Conservation (phyloP, 345 rosid species). For the Anastatica hierochuntica region DNA sequence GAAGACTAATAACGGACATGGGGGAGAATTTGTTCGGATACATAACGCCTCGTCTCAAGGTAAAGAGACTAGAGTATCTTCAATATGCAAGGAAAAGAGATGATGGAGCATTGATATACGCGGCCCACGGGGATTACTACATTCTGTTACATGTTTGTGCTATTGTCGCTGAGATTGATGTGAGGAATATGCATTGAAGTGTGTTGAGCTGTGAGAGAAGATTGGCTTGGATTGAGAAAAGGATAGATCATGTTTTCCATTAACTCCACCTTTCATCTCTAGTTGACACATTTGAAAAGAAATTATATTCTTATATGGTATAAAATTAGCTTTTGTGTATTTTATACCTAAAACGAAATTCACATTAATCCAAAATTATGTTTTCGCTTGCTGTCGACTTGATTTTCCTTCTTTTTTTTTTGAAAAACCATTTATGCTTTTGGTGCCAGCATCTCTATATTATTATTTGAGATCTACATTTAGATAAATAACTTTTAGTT, state of each 20-base stretch:
- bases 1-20: conserved; percentile 50
- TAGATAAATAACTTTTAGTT: too few species aligned
- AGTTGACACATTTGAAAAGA: too few species aligned
- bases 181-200: conserved; percentile 53
- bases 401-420: too few species aligned
- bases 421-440: too few species aligned
- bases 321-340: too few species aligned
- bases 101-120: conserved; percentile 41
- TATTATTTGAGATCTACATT: too few species aligned
- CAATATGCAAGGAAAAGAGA: conserved; percentile 52
- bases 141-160: conserved; percentile 64
- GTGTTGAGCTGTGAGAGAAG: conserved; percentile 65
- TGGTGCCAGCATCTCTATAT: too few species aligned
- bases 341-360: too few species aligned
- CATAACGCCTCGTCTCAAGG: conserved; percentile 56
- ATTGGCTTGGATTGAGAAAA: conserved; percentile 63
- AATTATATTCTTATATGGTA: too few species aligned
- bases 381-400: too few species aligned
- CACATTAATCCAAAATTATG: too few species aligned
- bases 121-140: conserved; percentile 77
- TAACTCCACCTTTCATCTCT: too few species aligned
- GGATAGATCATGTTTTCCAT: conserved; percentile 46
- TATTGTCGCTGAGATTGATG: conserved; percentile 44
- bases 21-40: conserved; percentile 56
- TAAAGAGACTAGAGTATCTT: conserved; percentile 51